Percentiles rank a stretch among this genome's conserved stretches.
Conservation (phyloP, 2,329 filamentous ascomycete species). For the Phialemoniopsis sp. region DNA sequence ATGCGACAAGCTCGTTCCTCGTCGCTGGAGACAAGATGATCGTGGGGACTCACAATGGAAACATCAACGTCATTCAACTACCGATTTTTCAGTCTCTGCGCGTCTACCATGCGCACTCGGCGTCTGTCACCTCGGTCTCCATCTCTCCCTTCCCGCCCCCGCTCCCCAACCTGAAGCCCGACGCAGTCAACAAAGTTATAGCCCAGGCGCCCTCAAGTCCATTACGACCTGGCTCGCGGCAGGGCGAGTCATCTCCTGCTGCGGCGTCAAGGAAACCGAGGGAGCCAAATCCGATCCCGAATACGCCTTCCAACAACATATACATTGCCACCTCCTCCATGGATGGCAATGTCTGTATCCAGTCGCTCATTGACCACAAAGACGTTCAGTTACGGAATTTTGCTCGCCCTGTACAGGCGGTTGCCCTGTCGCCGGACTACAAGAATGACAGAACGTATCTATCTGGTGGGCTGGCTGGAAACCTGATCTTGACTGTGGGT, state of each 20-base stretch:
- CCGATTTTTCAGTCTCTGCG: constrained; percentile 78
- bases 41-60: constrained; percentile 92
- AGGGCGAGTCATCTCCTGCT: constrained; percentile 42
- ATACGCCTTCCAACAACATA: constrained; percentile 82
- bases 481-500: constrained; percentile 79
- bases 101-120: constrained; percentile 88
- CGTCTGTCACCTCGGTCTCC: constrained; percentile 84
- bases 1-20: constrained; percentile 87
- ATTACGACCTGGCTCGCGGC: constrained; percentile 26
- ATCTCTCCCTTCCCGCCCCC: constrained; percentile 77
- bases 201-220: constrained; percentile 28
- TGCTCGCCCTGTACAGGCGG: constrained; percentile 84
- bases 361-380: constrained; percentile 79
- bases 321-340: constrained; percentile 91
- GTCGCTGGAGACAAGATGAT: constrained; percentile 98
- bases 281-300: constrained; percentile 56
- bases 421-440: constrained; percentile 93
- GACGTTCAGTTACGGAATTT: constrained; percentile 93
- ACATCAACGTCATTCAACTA: constrained; percentile 84
- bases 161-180: constrained; percentile 36
- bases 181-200: constrained; percentile 29
- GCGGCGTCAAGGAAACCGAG: constrained; percentile 46
- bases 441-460: constrained; percentile 85
- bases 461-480: constrained; percentile 85
- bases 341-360: constrained; percentile 92